Base-by-base conservation (phyloP, 2,329 filamentous ascomycete species). In the Fusarium nurragi region DNA sequence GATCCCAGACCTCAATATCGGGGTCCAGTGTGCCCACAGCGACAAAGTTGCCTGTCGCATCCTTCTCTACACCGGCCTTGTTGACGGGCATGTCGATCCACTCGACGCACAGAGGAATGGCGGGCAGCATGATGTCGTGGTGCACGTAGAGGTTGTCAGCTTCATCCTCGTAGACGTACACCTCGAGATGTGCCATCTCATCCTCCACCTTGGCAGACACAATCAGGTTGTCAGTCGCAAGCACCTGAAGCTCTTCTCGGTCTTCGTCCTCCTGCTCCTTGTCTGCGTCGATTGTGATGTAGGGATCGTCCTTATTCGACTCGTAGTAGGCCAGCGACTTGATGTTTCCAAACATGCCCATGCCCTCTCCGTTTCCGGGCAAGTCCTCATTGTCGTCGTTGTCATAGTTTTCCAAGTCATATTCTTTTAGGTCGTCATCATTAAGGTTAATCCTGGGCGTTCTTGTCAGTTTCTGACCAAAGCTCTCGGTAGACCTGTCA, bases 61-160 rank as follows among this genome's bases (percentile, higher is more conserved):
- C 87, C 61, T 86, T 86, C 38, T 86, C 85, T 6, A 84, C 79
- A 41, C 77, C 80, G 12, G 83, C 78, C 76, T 93, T 92, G 67
- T 91, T 90, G 32, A 97, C 93, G n/a, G 93, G 90, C 54, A 97
- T 84, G 76, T 97, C 92, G 40, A 99, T 80, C 95, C 95, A 99
- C 81, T 99, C 95, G 37, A 98, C 86, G 73, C 93, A 95, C 8
- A 99, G 87, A 12, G 95, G 95, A 74, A 99, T 97, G 22, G 94
- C 94, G 28, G 95, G 95, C 54, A 99, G 86, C 94, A 99, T 98
- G 72, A 99, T 97, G 78, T 99, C 95, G 85, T 99, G 95, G 81
- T 99, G 95, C 22, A 99, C 94, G 77, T 99, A 99, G 61, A 99
- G 89, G 76, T 99, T 99, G 79, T 98, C 95, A 40, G 90, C 91